phyloP scores from a whole-genome alignment of 2,329 filamentous ascomycete genomes.

The Ophiostoma triangulosporum region DNA sequence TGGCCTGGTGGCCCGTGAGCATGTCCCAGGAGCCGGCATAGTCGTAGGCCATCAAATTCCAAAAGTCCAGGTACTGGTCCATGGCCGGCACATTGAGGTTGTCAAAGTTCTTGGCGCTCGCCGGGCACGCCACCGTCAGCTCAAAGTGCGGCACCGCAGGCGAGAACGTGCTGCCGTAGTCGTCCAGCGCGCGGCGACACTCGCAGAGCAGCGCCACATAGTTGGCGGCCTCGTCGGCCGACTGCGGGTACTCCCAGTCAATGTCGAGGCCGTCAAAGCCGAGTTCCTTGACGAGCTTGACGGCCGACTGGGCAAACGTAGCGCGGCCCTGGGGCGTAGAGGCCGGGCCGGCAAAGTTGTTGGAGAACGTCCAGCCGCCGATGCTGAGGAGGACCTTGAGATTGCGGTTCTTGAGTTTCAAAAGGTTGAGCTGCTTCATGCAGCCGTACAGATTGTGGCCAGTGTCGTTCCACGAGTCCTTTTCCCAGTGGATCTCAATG shows the following conservation, averaged over 20 bases:
- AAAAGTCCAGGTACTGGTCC: slow-evolving; percentile 56
- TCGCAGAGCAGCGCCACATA: slow-evolving; percentile 45
- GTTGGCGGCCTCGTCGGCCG: slow-evolving; percentile 38
- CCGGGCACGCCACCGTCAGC: slow-evolving; percentile 50
- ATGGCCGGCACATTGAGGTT: slow-evolving; percentile 50
- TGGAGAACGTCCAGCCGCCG: slow-evolving; percentile 84
- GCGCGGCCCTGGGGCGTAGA: slow-evolving; percentile 56
- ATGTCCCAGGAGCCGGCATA: slow-evolving; percentile 73
- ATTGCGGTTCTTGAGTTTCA: slow-evolving; percentile 69
- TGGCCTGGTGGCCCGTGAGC: slow-evolving; percentile 63
- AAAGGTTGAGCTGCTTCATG: slow-evolving; percentile 73
- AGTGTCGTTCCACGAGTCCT: slow-evolving; percentile 54
- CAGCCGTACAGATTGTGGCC: slow-evolving; percentile 81
- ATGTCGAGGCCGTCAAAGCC: slow-evolving; percentile 52
- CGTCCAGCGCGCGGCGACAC: slow-evolving; percentile 44
- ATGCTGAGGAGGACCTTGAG: slow-evolving; percentile 78
- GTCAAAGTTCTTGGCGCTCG: slow-evolving; percentile 47
- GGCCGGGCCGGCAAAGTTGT: slow-evolving; percentile 66
- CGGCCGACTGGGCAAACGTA: slow-evolving; percentile 59
- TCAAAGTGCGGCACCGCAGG: slow-evolving; percentile 43
- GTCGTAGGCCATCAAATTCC: slow-evolving; percentile 83
- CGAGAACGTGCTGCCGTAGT: slow-evolving; percentile 33
- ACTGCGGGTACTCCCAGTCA: slow-evolving; percentile 55
- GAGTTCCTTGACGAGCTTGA: slow-evolving; percentile 63
- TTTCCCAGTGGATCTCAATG: slow-evolving; percentile 59